These are phyloP conservation scores for Polytolypa hystricis DNA, from an alignment of 2,329 filamentous ascomycete species.

Conservation along the genomic window DNA sequence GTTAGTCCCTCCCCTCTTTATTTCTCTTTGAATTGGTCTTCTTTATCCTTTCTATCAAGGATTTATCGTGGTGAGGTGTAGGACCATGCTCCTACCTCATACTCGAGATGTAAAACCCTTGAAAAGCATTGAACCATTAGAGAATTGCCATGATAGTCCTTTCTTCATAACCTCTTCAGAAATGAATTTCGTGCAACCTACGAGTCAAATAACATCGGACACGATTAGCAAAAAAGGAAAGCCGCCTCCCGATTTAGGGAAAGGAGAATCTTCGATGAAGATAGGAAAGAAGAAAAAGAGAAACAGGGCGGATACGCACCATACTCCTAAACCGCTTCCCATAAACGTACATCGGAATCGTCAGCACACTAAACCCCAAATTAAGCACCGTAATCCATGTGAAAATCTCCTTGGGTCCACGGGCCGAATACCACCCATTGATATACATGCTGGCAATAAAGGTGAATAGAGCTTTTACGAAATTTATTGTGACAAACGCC, in stretches of 20 bases:
- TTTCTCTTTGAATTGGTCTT: too few species aligned
- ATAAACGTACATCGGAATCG: slow-evolving; percentile 20
- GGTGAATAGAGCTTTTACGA: slow-evolving; percentile 28
- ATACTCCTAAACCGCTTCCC: slow-evolving; percentile 23
- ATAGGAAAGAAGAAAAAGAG: too few species aligned
- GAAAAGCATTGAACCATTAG: too few species aligned
- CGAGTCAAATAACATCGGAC: not conserved
- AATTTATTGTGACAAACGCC: slow-evolving; percentile 34
- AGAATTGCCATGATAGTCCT: too few species aligned
- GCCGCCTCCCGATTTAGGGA: not conserved
- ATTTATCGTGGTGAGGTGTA: too few species aligned
- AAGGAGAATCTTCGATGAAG: not conserved
- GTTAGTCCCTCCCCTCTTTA: too few species aligned
- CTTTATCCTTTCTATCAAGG: too few species aligned
- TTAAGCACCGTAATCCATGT: slow-evolving; percentile 6
- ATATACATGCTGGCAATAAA: slow-evolving; percentile 19
- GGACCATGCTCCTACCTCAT: too few species aligned
- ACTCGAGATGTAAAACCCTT: too few species aligned
- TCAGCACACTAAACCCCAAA: slow-evolving; percentile 11
- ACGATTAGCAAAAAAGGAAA: not conserved
- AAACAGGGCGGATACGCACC: slow-evolving; percentile 10
- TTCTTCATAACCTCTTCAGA: slow-evolving; percentile 3
- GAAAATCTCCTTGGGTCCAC: slow-evolving; percentile 17
- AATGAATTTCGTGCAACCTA: slow-evolving; percentile 1
- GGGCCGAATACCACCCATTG: slow-evolving; percentile 17